Evolutionary conservation across 23 red algal genomes (phyloP).

Genomic region (Gracilaria domingensis): DNA sequence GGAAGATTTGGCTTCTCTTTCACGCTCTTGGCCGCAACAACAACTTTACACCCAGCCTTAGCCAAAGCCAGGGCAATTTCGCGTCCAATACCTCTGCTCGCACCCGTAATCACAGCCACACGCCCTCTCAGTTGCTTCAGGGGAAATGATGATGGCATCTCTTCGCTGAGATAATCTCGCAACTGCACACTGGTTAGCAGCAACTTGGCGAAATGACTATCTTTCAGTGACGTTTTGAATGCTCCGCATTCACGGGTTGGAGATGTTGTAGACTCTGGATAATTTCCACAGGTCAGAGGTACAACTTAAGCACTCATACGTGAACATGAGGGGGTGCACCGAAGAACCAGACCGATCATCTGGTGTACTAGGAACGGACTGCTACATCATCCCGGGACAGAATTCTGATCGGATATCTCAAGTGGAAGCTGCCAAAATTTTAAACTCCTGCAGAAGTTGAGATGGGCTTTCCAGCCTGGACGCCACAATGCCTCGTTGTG

Average conservation of each 20-base stretch:
- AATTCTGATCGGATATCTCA: neutral
- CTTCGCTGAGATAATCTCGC: too few species aligned
- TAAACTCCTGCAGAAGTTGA: neutral
- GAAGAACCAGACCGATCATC: too few species aligned
- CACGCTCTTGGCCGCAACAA: conserved; percentile 85
- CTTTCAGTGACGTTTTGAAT: too few species aligned
- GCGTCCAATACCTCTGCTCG: conserved; percentile 94
- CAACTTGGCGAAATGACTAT: neutral
- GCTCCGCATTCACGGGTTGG: too few species aligned
- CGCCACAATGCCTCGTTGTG: neutral
- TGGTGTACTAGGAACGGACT: too few species aligned
- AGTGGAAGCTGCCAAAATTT: neutral
- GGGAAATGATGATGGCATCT: neutral
- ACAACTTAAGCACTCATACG: too few species aligned
- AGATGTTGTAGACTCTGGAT: too few species aligned
- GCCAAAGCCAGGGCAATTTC: conserved; percentile 85
- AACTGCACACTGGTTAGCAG: neutral
- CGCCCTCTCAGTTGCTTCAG: conserved; percentile 34
- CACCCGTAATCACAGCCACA: conserved; percentile 93
- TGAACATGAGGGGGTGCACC: too few species aligned
- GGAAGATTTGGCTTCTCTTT: conserved; percentile 75
- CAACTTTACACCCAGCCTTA: conserved; percentile 72
- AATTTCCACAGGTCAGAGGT: too few species aligned
- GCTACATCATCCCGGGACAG: neutral
- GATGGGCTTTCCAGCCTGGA: too few species aligned